Conservation (phyloP, 2,329 filamentous ascomycete genomes). For the Diplodia sapinea region DNA sequence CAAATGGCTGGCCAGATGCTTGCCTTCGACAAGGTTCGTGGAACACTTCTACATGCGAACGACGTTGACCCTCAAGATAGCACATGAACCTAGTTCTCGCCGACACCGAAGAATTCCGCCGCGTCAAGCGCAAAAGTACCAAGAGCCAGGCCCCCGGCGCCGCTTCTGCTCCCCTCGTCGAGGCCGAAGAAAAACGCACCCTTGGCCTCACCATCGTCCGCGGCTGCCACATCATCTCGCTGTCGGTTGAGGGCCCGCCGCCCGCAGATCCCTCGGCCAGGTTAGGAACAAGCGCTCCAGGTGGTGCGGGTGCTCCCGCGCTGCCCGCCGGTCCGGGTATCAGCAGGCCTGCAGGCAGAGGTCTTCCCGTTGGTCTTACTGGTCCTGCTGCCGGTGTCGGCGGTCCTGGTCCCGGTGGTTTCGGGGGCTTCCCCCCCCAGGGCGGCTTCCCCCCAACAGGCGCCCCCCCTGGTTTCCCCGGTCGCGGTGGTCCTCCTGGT, state of each 20-base stretch:
- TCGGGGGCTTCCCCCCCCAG: slow-evolving; percentile 58
- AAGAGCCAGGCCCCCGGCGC: slow-evolving; percentile 72
- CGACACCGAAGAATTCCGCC: slow-evolving; percentile 97
- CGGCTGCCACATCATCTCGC: slow-evolving; percentile 90
- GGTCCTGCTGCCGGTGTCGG: slow-evolving; percentile 90
- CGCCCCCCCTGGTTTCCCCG: slow-evolving; percentile 37
- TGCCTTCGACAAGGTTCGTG: slow-evolving; percentile 88
- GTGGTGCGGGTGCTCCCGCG: slow-evolving; percentile 65
- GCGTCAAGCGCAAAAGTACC: slow-evolving; percentile 81
- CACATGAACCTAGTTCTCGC: slow-evolving; percentile 99
- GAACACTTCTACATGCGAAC: slow-evolving; percentile 4
- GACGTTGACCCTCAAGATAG: slow-evolving; percentile 53
- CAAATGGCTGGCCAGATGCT: slow-evolving; percentile 99
- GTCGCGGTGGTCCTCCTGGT: slow-evolving; percentile 45
- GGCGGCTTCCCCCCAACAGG: slow-evolving; percentile 58
- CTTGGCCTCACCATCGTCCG: slow-evolving; percentile 93
- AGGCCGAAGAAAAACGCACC: slow-evolving; percentile 97
- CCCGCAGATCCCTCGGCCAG: slow-evolving; percentile 91
- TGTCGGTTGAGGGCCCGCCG: slow-evolving; percentile 93
- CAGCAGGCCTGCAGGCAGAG: slow-evolving; percentile 87
- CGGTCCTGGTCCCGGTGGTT: slow-evolving; percentile 70
- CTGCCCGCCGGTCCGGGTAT: slow-evolving; percentile 87
- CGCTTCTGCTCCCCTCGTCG: slow-evolving; percentile 69
- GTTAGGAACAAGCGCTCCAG: slow-evolving; percentile 76
- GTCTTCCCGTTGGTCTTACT: slow-evolving; percentile 79